Evolutionary conservation across 2,329 filamentous ascomycete genomes (phyloP).

Genomic region (Aspergillus ochraceoroseus): DNA sequence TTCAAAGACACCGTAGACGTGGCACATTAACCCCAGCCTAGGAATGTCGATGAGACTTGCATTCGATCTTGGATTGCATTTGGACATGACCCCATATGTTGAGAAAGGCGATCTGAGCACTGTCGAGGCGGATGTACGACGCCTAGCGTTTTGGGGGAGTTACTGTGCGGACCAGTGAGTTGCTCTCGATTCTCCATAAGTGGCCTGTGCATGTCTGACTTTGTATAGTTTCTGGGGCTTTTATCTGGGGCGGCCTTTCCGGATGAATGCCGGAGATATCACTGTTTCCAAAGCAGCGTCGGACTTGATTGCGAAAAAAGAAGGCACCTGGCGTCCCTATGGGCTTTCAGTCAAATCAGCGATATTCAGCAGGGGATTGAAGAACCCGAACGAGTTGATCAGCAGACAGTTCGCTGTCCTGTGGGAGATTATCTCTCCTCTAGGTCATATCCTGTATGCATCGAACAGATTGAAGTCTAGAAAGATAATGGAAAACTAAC

Average conservation of each 20-base stretch:
- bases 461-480: background rate
- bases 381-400: conserved; percentile 33
- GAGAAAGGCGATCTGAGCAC: conserved; percentile 16
- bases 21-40: too few species aligned
- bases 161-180: conserved; percentile 18
- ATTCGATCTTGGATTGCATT: conserved; percentile 17
- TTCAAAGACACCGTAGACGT: background rate
- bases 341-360: conserved; percentile 17
- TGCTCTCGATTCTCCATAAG: conserved; percentile 3
- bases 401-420: conserved; percentile 39
- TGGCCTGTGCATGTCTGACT: background rate
- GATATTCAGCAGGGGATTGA: conserved; percentile 21
- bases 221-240: conserved; percentile 27
- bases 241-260: conserved; percentile 36
- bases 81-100: conserved; percentile 18
- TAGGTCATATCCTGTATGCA: conserved; percentile 41
- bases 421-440: conserved; percentile 43
- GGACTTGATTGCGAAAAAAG: conserved; percentile 10
- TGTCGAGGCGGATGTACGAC: conserved; percentile 15
- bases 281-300: conserved; percentile 31
- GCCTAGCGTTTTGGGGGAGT: conserved; percentile 17
- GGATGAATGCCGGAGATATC: conserved; percentile 34
- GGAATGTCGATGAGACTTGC: conserved; percentile 18
- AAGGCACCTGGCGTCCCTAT: conserved; percentile 24
- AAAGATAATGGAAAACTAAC: conserved; percentile 14